phyloP scores from a whole-genome alignment of 345 rosid species.

The Clausena lansium region DNA sequence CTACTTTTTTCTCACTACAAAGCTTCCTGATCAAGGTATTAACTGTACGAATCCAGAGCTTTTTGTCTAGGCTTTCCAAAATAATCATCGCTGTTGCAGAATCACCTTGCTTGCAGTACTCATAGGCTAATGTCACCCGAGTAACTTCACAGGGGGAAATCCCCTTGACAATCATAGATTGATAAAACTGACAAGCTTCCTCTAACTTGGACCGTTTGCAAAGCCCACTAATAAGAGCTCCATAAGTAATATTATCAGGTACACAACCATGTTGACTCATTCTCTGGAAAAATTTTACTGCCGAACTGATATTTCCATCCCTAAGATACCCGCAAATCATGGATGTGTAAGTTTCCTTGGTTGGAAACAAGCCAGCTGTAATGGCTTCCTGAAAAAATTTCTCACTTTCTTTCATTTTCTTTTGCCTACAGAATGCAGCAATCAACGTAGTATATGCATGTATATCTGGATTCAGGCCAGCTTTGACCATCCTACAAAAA shows the following conservation, averaged over 20 bases:
- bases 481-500: conserved; percentile 61
- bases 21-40: conserved; percentile 77
- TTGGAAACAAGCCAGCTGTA: conserved; percentile 59
- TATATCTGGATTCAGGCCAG: conserved; percentile 63
- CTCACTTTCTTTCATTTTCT: conserved; percentile 65
- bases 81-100: conserved; percentile 77
- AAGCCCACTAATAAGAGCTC: conserved; percentile 81
- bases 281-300: conserved; percentile 48
- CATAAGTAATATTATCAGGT: conserved; percentile 73
- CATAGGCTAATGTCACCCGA: conserved; percentile 77
- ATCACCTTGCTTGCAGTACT: conserved; percentile 74
- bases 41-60: conserved; percentile 73
- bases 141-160: conserved; percentile 78
- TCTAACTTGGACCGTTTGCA: conserved; percentile 77
- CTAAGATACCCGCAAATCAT: conserved; percentile 75
- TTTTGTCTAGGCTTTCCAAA: conserved; percentile 74
- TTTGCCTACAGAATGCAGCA: conserved; percentile 68
- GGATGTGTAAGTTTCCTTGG: conserved; percentile 87
- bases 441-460: conserved; percentile 60
- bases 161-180: conserved; percentile 72
- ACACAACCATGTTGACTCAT: conserved; percentile 61
- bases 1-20: conserved; percentile 81
- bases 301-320: conserved; percentile 47
- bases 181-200: conserved; percentile 65
- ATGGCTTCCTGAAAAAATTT: conserved; percentile 50